Conservation (phyloP, 331 rosid species). For the Arachis monticola region DNA sequence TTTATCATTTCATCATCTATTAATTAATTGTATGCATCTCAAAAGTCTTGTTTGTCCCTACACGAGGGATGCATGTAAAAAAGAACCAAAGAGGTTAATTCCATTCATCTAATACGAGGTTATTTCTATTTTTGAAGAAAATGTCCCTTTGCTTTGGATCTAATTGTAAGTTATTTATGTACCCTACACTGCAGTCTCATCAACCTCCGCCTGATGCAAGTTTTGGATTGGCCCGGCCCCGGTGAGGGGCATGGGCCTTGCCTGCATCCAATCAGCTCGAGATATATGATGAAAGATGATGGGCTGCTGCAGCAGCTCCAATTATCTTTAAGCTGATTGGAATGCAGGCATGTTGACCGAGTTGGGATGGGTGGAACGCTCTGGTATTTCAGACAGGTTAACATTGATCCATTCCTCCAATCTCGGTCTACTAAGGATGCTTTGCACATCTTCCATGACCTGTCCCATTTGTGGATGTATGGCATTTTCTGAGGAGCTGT, state of each 20-base stretch:
- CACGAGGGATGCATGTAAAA: no score
- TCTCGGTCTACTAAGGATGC: constrained; percentile 69
- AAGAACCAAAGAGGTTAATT: background rate
- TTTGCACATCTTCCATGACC: constrained; percentile 54
- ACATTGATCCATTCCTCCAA: constrained; percentile 54
- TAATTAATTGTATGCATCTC: background rate
- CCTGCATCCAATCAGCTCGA: constrained; percentile 82
- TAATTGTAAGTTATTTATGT: constrained; percentile 16
- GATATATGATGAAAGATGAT: constrained; percentile 37
- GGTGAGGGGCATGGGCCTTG: constrained; percentile 99
- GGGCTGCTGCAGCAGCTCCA: constrained; percentile 41
- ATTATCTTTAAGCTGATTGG: constrained; percentile 63
- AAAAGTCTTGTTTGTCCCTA: background rate
- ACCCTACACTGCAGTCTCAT: constrained; percentile 70
- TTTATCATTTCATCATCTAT: background rate
- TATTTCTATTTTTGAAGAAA: background rate
- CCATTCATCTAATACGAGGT: background rate
- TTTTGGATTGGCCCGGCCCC: constrained; percentile 99
- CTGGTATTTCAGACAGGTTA: constrained; percentile 34
- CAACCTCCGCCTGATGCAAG: constrained; percentile 89
- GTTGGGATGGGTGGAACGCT: constrained; percentile 62
- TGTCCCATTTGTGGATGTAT: constrained; percentile 42
- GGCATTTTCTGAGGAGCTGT: constrained; percentile 19
- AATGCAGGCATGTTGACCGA: constrained; percentile 87
- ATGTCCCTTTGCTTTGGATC: constrained; percentile 5